A percentile compares a stretch with the other conserved stretches of the same genome.
These are phyloP conservation scores for Talaromyces islandicus DNA, from an alignment of 2,329 filamentous ascomycete species.

Conservation along the genomic window DNA sequence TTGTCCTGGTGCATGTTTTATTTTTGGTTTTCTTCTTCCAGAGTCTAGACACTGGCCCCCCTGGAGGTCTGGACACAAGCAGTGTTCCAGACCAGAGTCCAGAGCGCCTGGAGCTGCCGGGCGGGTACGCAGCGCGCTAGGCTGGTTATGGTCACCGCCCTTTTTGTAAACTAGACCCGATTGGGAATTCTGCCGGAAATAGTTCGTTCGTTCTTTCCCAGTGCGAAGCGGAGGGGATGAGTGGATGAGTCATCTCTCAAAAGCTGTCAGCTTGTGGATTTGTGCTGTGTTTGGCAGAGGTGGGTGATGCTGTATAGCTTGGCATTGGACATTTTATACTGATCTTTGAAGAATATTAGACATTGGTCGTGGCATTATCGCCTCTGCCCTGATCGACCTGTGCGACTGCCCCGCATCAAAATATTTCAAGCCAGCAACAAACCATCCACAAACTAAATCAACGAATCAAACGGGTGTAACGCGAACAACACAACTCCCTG, in stretches of 20 bases:
- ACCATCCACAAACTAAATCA: not conserved
- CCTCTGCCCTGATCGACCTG: not conserved
- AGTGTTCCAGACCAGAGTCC: not conserved
- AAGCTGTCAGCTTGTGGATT: not conserved
- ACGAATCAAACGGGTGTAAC: not conserved
- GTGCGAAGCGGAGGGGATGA: not conserved
- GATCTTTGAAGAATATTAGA: not conserved
- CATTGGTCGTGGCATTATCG: not conserved
- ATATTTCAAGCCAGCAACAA: not conserved
- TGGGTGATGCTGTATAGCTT: not conserved
- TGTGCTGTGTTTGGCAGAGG: not conserved
- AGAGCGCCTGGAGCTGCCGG: not conserved
- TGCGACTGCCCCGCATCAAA: not conserved
- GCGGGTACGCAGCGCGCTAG: not conserved
- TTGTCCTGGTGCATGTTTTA: not conserved
- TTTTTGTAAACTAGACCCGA: not conserved
- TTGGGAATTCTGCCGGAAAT: not conserved
- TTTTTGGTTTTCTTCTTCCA: not conserved
- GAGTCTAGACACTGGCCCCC: not conserved
- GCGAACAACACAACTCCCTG: not conserved
- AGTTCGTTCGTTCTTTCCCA: not conserved
- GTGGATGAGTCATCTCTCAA: not conserved
- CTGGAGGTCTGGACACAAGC: not conserved
- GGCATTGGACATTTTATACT: not conserved
- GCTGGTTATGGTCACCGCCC: not conserved